Evolutionary conservation across 441 rosid species (phyloP).

Genomic region (Biscutella laevigata): DNA sequence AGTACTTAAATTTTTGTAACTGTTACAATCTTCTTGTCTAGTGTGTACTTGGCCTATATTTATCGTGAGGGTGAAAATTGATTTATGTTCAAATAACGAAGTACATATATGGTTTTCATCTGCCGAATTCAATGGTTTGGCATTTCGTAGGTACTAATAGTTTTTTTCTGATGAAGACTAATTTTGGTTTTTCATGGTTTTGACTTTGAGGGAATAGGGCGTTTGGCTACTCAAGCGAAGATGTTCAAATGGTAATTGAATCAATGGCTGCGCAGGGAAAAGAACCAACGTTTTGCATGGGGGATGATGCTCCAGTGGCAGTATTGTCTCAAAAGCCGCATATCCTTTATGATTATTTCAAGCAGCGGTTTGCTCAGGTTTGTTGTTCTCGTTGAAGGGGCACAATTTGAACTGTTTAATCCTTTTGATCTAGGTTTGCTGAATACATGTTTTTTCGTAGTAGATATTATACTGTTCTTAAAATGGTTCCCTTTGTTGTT

Average conservation of each 20-base stretch:
- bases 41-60: not conserved
- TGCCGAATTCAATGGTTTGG: not conserved
- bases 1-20: not conserved
- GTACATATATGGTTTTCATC: conserved; percentile 3
- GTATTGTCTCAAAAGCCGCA: conserved; percentile 85
- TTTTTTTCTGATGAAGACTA: conserved; percentile 2
- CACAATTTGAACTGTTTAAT: not conserved
- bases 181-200: conserved; percentile 10
- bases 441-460: not conserved
- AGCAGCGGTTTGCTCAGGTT: conserved; percentile 99
- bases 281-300: conserved; percentile 99
- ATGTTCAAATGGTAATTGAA: conserved; percentile 99
- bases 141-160: not conserved
- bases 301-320: conserved; percentile 87
- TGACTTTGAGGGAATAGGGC: conserved; percentile 54
- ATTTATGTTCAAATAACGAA: not conserved
- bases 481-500: conserved; percentile 9
- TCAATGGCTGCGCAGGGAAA: conserved; percentile 94
- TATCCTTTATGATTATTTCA: conserved; percentile 95
- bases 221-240: conserved; percentile 98
- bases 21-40: not conserved
- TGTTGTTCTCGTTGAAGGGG: conserved; percentile 15
- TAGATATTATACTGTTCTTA: conserved; percentile 4
- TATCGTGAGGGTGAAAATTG: conserved; percentile 1
- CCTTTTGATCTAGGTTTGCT: not conserved